phyloP scores from a whole-genome alignment of 805 yeast genomes.

The Schwanniomyces polymorphus region DNA sequence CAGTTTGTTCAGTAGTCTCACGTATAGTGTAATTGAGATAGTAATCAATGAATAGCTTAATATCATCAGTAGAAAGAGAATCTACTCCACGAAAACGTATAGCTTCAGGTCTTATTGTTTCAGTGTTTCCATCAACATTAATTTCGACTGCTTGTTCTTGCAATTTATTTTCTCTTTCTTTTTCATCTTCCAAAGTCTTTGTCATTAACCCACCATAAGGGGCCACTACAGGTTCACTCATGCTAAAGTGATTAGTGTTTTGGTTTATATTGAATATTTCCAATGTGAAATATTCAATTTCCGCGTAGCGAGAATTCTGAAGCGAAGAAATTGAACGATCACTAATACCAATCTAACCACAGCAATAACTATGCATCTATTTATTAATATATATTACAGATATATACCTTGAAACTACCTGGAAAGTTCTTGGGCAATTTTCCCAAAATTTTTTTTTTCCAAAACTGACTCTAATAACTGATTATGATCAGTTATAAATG shows the following conservation, averaged over 20 bases:
- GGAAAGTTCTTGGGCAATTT: not conserved
- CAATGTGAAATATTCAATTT: not conserved
- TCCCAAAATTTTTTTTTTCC: not conserved
- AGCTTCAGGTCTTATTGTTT: slow-evolving; percentile 45
- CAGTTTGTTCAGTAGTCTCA: slow-evolving; percentile 13
- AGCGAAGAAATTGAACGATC: not conserved
- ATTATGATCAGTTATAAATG: not conserved
- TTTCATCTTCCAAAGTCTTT: slow-evolving; percentile 39
- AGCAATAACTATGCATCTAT: not conserved
- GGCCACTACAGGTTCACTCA: slow-evolving; percentile 27
- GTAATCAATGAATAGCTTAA: slow-evolving; percentile 54
- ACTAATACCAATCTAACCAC: too few species aligned
- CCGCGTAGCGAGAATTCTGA: not conserved
- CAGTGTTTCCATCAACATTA: slow-evolving; percentile 26
- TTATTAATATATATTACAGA: not conserved
- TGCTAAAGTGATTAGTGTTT: not conserved
- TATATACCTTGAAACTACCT: not conserved
- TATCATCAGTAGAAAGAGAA: slow-evolving; percentile 57
- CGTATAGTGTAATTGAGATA: slow-evolving; percentile 34
- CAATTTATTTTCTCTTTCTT: slow-evolving; percentile 27
- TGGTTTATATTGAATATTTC: not conserved
- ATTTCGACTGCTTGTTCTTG: slow-evolving; percentile 34
- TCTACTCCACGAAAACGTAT: slow-evolving; percentile 62
- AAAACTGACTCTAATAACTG: too few species aligned
- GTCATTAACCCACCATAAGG: slow-evolving; percentile 46